Base-by-base conservation (phyloP, 1,139 yeast genomes). In the Kodamaea plutei region DNA sequence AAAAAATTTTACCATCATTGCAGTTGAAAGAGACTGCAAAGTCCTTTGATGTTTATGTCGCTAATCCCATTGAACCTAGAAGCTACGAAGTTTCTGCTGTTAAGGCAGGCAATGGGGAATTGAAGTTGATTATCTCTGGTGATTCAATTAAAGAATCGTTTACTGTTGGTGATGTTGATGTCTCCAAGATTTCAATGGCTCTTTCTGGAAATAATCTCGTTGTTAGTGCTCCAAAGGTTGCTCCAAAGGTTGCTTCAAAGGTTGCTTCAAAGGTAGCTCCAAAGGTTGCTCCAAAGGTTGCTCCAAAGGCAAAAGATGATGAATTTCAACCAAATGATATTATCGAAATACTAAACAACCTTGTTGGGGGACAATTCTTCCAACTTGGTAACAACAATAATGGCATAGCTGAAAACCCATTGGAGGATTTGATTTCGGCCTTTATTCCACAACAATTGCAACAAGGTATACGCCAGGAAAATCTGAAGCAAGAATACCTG, bases 31-130 rank as follows among this genome's bases (percentile, higher is more conserved):
- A 34, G 17, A 11, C 34, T 8, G 16, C 24, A 5, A 17, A 19
- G 9, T 18, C 33, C 4, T 34, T 28, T 24, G 32, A 34, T 9
- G 20, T 34, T 8, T 28, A 15, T 14, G 27, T 34, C 10, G 29
- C 30, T 10, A 27, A 27, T 21, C 38, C 38, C 6, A 8, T 14
- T 12, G 25, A 35, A 22, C 33, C 35, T 8, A 16, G 17, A 4
- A 31, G 35, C 8, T 35, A 35, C 11, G 38, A 35, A 17, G 30
- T 31, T 7, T 21, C 34, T 12, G 35, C 22, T 17, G 29, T 30
- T 2, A 35, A 29, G 21, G 24, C 14, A 7, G 13, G 31, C 8
- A 16, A 26, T 2, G 38, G 28, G 13, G 20, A 29, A 9, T 19
- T 28, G 23, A 35, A 29, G 26, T 31, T 35, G 33, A 20, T 31